phyloP scores from a whole-genome alignment of 2,329 filamentous ascomycete genomes.

The Mollisiaceae sp. region DNA sequence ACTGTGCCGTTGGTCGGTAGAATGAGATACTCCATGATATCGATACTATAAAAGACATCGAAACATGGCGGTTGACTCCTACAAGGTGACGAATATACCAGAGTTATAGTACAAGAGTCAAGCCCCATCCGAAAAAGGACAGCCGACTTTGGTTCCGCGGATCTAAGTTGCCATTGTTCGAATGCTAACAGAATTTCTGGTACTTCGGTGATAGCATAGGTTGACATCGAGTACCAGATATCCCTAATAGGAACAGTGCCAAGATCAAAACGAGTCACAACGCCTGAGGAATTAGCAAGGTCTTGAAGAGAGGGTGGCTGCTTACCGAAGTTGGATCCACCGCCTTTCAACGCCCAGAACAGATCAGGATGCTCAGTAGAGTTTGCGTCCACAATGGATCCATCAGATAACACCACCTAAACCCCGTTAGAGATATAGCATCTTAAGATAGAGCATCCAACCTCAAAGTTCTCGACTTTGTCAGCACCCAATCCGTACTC shows the following conservation, averaged over 20 bases:
- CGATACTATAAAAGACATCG: neutral
- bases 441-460: neutral
- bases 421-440: neutral
- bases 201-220: constrained; percentile 11
- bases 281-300: constrained; percentile 42
- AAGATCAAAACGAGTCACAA: constrained; percentile 54
- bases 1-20: constrained; percentile 15
- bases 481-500: constrained; percentile 7
- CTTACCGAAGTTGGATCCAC: neutral
- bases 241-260: constrained; percentile 43
- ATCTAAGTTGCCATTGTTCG: constrained; percentile 14
- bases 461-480: constrained; percentile 7
- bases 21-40: constrained; percentile 1
- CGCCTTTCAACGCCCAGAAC: constrained; percentile 5
- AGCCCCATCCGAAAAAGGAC: neutral
- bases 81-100: constrained; percentile 12
- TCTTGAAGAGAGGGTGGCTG: neutral
- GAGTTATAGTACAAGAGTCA: neutral
- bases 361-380: constrained; percentile 6
- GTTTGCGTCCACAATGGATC: neutral
- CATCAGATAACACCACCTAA: neutral
- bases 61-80: neutral
- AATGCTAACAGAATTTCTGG: constrained; percentile 17
- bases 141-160: neutral
- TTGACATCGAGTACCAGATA: constrained; percentile 22